These are phyloP conservation scores for Gymnopilus junonius DNA, from an alignment of 768 basidiomycete genomes.

Conservation along the genomic window DNA sequence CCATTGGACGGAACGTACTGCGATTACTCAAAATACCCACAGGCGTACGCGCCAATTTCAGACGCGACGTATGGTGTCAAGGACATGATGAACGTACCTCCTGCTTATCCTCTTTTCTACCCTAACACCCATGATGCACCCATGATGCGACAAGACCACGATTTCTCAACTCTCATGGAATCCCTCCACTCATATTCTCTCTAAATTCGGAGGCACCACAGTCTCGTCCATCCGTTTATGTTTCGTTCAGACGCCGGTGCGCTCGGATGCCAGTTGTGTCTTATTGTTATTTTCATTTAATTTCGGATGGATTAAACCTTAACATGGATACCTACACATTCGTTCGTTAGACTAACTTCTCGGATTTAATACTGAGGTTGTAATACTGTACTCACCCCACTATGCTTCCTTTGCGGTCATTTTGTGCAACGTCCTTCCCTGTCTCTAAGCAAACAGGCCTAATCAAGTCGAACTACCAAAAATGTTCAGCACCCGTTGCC, in stretches of 20 bases:
- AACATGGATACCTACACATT: not conserved
- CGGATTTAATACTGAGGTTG: not conserved
- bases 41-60: conserved; percentile 22
- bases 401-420: not conserved
- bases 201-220: conserved; percentile 13
- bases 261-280: conserved; percentile 3
- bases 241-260: not conserved
- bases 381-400: conserved; percentile 8
- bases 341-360: not conserved
- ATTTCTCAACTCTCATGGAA: conserved; percentile 41
- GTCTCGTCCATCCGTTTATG: not conserved
- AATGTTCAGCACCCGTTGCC: no score
- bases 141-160: conserved; percentile 32
- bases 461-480: not conserved
- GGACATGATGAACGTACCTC: conserved; percentile 17
- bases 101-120: conserved; percentile 28
- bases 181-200: conserved; percentile 34
- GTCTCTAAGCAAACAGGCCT: not conserved
- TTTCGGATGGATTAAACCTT: not conserved
- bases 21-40: conserved; percentile 25
- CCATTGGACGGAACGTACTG: conserved; percentile 26
- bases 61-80: conserved; percentile 21
- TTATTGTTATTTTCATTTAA: conserved; percentile 3
- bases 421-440: not conserved
- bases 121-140: conserved; percentile 21